A percentile compares a stretch with the other conserved stretches of the same genome.
Conservation (phyloP, 2,329 filamentous ascomycete species). For the Biscogniauxia marginata region DNA sequence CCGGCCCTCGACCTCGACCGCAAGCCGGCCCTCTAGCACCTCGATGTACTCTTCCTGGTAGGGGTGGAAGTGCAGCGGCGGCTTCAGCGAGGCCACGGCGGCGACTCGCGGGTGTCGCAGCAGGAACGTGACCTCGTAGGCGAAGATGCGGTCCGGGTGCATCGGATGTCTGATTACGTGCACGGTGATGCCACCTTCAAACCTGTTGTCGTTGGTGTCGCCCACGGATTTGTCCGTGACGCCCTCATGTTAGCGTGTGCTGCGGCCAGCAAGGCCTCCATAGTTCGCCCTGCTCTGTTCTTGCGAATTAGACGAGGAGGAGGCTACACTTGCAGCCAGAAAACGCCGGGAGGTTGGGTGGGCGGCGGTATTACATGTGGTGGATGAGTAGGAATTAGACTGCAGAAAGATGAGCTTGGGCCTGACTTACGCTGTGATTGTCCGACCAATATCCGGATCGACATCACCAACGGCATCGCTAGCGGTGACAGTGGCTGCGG, state of each 20-base stretch:
- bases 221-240: too few relatives aligned
- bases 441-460: background rate
- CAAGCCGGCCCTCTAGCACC: conserved; percentile 29
- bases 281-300: too few relatives aligned
- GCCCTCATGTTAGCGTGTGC: too few relatives aligned
- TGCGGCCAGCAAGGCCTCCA: too few relatives aligned
- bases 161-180: conserved; percentile 24
- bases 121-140: conserved; percentile 29
- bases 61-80: conserved; percentile 34
- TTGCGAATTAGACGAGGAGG: too few relatives aligned
- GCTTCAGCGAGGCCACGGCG: conserved; percentile 25
- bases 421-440: background rate
- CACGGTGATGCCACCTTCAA: conserved; percentile 27
- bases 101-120: conserved; percentile 24
- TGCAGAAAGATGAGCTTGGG: background rate
- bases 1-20: conserved; percentile 28
- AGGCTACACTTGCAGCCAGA: too few relatives aligned
- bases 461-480: background rate
- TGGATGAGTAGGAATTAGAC: background rate
- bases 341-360: too few relatives aligned
- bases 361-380: background rate
- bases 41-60: conserved; percentile 34
- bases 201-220: conserved; percentile 16
- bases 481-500: background rate
- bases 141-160: conserved; percentile 22